These are phyloP conservation scores for Globisporangium uncinulatum DNA, from an alignment of 352 stramenopile genomes.

Conservation along the genomic window DNA sequence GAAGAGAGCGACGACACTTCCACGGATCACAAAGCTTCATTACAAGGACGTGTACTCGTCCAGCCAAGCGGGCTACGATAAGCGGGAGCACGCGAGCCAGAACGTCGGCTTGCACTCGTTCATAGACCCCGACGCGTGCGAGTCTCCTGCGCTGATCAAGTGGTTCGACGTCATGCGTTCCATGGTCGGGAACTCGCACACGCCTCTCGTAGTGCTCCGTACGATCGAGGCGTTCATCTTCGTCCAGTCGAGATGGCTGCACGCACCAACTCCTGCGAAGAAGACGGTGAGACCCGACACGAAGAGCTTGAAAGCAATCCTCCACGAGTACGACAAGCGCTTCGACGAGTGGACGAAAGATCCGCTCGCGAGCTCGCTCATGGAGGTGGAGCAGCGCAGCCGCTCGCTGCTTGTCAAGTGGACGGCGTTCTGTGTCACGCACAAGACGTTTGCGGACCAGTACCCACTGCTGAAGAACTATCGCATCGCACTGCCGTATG, in stretches of 20 bases:
- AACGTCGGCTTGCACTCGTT: background rate
- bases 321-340: conserved; percentile 4
- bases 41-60: conserved; percentile 6
- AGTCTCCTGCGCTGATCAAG: conserved; percentile 1
- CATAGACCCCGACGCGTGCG: background rate
- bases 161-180: background rate
- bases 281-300: background rate
- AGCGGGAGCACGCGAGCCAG: background rate
- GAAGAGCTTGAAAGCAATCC: conserved; percentile 2
- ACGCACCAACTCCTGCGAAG: background rate
- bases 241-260: conserved; percentile 1
- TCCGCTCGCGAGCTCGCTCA: conserved; percentile 11
- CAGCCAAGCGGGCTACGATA: background rate
- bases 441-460: conserved; percentile 17
- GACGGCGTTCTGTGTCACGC: conserved; percentile 36
- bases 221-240: conserved; percentile 32
- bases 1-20: background rate
- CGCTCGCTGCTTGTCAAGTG: conserved; percentile 34
- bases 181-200: background rate
- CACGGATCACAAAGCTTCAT: background rate
- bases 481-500: conserved; percentile 35
- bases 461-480: conserved; percentile 21
- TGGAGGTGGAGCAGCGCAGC: conserved; percentile 32
- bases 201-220: conserved; percentile 14
- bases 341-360: conserved; percentile 12